Conservation (phyloP, 768 basidiomycete genomes). For the Leccinum aurantiacum region DNA sequence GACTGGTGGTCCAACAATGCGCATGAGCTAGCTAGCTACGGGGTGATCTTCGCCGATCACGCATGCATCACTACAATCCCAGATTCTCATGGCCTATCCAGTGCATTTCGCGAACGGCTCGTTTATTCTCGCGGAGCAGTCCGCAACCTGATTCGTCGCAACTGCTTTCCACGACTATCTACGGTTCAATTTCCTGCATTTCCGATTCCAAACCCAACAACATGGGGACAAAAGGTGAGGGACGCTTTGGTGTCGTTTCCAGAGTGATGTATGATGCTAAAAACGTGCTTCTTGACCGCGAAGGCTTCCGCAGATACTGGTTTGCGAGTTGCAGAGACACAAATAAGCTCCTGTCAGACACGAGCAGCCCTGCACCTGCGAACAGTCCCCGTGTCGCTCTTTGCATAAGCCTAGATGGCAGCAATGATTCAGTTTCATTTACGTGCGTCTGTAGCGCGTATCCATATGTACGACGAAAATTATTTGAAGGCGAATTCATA, state of each 20-base stretch:
- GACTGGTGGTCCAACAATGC: conserved; percentile 23
- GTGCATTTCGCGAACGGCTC: conserved; percentile 13
- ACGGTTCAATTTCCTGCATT: conserved; percentile 11
- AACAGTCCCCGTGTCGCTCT: background rate
- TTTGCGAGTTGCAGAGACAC: background rate
- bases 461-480: background rate
- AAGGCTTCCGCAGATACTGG: background rate
- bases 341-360: background rate
- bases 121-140: conserved; percentile 11
- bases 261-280: background rate
- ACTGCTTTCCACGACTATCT: conserved; percentile 2
- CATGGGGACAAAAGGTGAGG: conserved; percentile 7
- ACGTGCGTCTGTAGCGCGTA: background rate
- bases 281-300: background rate
- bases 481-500: background rate
- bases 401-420: background rate
- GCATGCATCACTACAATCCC: conserved; percentile 22
- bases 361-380: background rate
- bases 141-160: conserved; percentile 16
- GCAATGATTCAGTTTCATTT: background rate
- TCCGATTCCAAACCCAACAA: background rate
- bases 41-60: conserved; percentile 21
- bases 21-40: conserved; percentile 6
- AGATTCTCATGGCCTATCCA: conserved; percentile 2
- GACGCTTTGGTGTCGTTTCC: background rate